Conservation (phyloP, 2,329 filamentous ascomycete genomes). For the Sporothrix brasiliensis region DNA sequence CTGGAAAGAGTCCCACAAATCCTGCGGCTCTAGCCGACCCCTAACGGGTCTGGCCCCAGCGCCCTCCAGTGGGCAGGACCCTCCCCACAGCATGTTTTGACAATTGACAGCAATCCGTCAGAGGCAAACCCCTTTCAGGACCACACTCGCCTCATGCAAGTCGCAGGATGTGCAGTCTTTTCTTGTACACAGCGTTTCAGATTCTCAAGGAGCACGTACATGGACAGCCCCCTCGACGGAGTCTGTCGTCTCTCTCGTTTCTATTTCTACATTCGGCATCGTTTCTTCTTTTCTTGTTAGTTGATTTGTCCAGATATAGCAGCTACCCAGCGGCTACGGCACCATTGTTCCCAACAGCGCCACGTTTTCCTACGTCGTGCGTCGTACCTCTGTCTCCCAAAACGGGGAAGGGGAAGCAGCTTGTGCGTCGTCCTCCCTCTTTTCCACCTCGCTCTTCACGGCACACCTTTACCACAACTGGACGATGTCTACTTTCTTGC, state of each 20-base stretch:
- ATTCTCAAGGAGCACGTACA: background rate
- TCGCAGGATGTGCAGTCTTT: slow-evolving; percentile 19
- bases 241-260: background rate
- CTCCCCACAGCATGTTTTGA: slow-evolving; percentile 7
- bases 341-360: too few species aligned
- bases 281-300: too few species aligned
- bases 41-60: too few species aligned
- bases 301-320: too few species aligned
- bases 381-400: background rate
- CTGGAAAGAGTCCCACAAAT: background rate
- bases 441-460: background rate
- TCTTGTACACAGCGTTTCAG: slow-evolving; percentile 22
- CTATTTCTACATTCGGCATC: background rate
- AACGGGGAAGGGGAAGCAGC: background rate
- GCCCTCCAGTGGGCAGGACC: background rate
- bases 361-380: background rate
- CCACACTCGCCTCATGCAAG: slow-evolving; percentile 10
- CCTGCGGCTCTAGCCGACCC: slow-evolving; percentile 13
- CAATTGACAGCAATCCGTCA: background rate
- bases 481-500: background rate
- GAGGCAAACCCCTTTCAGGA: background rate
- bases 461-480: background rate
- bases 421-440: too few species aligned
- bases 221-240: background rate
- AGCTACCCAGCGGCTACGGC: too few species aligned